Base-by-base conservation (phyloP, 352 stramenopile species). In the Achlya hypogyna region DNA sequence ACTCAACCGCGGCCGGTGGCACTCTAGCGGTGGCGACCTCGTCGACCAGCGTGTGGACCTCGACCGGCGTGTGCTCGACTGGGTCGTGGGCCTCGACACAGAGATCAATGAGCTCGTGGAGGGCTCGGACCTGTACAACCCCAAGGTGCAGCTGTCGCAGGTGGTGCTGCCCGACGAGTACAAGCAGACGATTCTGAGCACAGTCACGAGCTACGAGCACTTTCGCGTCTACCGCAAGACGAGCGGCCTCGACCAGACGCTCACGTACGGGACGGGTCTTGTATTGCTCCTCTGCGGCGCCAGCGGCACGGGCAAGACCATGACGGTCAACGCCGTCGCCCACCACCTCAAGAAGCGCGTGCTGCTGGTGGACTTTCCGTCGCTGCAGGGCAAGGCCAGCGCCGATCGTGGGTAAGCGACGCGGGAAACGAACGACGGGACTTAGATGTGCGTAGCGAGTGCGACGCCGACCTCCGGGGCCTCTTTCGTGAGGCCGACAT, bases 91-190 rank as follows among this genome's bases (percentile, higher is more conserved):
- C 0, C 75, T 94, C 8, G 87, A 96, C 40, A 93, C 84, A 9
- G 87, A 96, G 72, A 94, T 94, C 77, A 93, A 94, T 67, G 87
- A 96, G 63, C 70, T 96, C 9, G 87, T 96, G 22, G 85, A 96
- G 78, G 87, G 87, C 25, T 90, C 77, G 56, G 87, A 96, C 62
- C 69, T 96, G 65, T 96, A 96, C 69, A 79, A 78, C 25, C 87
- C 87, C 1, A 93, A 91, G 71, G 84, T 93, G 22, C 71, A 86
- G 63, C 63, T 96, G 53, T 77, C 89, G 38, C 84, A 94, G 62
- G 85, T 96, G 31, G 86, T 96, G 54, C 75, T 96, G 25, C 87
- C 87, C 1, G 81, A 90, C 56, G 83, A 91, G 23, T 82, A 94
- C 75, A 96, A 93, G 58, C 70, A 71, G 31, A 87, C 76, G 14